Evolutionary conservation across 129 eudicot genomes (phyloP), one percentile per base, ranked within the genome.

Genomic region (Flaveria trinervia): DNA sequence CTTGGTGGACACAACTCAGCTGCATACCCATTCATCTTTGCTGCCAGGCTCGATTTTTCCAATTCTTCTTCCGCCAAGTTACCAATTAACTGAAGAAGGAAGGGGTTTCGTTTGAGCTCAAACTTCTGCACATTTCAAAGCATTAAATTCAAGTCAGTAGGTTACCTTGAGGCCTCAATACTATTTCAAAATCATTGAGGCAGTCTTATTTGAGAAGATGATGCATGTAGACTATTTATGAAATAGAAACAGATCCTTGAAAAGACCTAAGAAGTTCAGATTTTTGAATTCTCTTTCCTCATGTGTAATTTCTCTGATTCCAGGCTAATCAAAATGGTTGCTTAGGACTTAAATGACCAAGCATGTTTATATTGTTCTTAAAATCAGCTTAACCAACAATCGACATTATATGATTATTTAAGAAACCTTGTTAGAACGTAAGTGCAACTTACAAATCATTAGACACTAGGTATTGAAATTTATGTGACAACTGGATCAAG

Each of bases 31-130:
- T 94, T 94, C 41, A 94, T 80, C 76, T 86, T 91, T 57, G 97
- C 74, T 60, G 97, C 98, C 76, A 94, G 75, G 68, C 80, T 91
- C 30, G 97, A 94, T 55, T 45, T 83, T 85, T 94, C 88, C 12
- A 94, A 87, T 82, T 90, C 98, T 85, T 94, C 98, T 73, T 87
- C 96, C 0, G 87, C 85, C 80, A 91, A 81, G 84, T 94, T 94
- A 13, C 98, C 98, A 28, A 91, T 94, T 85, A 91, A 71, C 76
- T 91, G 98, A 65, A 94, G 92, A 65, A 94, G 93, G 72, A 94
- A 94, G 3, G 85, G 89, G 69, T 87, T 85, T 75, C 96, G 85
- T 81, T 94, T 91, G 41, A 94, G 89, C 88, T 94, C 98, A 80
- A 94, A 94, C 85, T 94, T 94, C 98, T 94, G 85, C 72, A 84